Percentiles rank a stretch among this genome's conserved stretches.
These are phyloP conservation scores for Clonostachys rosea DNA, from an alignment of 2,329 filamentous ascomycete genomes.

Conservation along the genomic window DNA sequence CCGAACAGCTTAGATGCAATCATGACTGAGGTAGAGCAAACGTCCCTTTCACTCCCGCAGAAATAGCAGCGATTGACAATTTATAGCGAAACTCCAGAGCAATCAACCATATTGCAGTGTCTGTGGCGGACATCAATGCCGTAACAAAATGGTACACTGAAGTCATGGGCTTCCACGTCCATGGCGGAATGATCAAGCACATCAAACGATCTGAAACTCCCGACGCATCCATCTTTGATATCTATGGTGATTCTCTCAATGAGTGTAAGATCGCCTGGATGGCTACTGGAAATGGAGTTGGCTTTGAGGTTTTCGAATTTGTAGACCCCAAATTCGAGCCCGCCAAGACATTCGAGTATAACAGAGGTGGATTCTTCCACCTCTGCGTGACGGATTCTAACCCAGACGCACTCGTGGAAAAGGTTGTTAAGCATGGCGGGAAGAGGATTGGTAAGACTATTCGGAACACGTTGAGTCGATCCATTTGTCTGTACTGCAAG, in stretches of 20 bases:
- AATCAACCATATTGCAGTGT: too few relatives aligned
- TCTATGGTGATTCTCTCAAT: constrained; percentile 17
- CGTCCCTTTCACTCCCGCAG: too few relatives aligned
- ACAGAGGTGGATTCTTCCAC: constrained; percentile 24
- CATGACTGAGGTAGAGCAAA: too few relatives aligned
- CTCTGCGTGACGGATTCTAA: constrained; percentile 21
- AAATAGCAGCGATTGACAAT: too few relatives aligned
- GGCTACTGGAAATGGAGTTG: constrained; percentile 20
- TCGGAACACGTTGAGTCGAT: not conserved
- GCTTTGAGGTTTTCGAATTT: constrained; percentile 25
- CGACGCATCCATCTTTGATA: constrained; percentile 17
- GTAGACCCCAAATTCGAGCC: constrained; percentile 10
- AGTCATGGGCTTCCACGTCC: constrained; percentile 4
- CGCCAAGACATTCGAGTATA: constrained; percentile 11
- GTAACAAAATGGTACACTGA: constrained; percentile 6
- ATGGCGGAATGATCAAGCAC: constrained; percentile 3
- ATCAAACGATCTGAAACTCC: constrained; percentile 9
- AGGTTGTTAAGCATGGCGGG: constrained; percentile 15
- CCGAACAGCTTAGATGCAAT: too few relatives aligned
- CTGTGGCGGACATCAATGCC: not conserved
- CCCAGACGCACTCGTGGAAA: constrained; percentile 15
- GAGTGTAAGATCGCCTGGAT: constrained; percentile 20
- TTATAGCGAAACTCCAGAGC: too few relatives aligned
- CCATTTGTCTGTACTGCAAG: not conserved
- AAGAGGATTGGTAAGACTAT: constrained; percentile 13